These are phyloP conservation scores for Phytophthora nicotianae DNA, from an alignment of 352 stramenopile species.

Conservation along the genomic window DNA sequence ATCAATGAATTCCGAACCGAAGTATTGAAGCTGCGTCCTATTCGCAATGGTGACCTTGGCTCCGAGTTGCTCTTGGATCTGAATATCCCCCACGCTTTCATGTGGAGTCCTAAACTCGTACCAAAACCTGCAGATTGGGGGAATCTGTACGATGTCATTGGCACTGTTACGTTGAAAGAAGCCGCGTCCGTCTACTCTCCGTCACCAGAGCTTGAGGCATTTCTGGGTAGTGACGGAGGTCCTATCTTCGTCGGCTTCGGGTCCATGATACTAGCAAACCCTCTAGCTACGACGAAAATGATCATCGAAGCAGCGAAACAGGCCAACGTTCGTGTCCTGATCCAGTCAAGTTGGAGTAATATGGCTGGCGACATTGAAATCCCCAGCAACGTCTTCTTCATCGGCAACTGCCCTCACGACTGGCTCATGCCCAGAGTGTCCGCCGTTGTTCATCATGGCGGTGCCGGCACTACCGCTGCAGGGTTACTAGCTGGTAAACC, in stretches of 20 bases:
- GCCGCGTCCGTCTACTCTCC: constrained; percentile 45
- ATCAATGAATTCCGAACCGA: constrained; percentile 85
- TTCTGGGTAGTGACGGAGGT: constrained; percentile 57
- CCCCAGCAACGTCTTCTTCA: constrained; percentile 57
- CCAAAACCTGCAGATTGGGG: constrained; percentile 90
- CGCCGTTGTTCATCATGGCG: constrained; percentile 81
- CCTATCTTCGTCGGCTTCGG: constrained; percentile 95
- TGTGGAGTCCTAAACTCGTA: constrained; percentile 87
- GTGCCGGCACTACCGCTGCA: constrained; percentile 89
- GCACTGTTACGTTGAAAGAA: constrained; percentile 69
- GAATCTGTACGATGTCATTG: constrained; percentile 81
- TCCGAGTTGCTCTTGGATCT: constrained; percentile 61
- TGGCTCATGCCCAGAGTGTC: constrained; percentile 90
- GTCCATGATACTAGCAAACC: constrained; percentile 90
- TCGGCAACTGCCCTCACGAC: constrained; percentile 81
- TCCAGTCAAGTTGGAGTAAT: constrained; percentile 89
- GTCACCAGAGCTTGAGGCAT: constrained; percentile 56
- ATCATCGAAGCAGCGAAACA: constrained; percentile 74
- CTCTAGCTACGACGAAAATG: constrained; percentile 68
- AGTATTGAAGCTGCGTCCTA: constrained; percentile 54
- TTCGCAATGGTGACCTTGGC: constrained; percentile 56
- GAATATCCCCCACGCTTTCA: constrained; percentile 84
- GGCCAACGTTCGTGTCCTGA: constrained; percentile 77
- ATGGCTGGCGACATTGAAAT: constrained; percentile 52
- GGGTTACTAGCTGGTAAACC: constrained; percentile 89